Evolutionary conservation across 2,329 filamentous ascomycete species (phyloP).

Genomic region (Diaporthe capsici): DNA sequence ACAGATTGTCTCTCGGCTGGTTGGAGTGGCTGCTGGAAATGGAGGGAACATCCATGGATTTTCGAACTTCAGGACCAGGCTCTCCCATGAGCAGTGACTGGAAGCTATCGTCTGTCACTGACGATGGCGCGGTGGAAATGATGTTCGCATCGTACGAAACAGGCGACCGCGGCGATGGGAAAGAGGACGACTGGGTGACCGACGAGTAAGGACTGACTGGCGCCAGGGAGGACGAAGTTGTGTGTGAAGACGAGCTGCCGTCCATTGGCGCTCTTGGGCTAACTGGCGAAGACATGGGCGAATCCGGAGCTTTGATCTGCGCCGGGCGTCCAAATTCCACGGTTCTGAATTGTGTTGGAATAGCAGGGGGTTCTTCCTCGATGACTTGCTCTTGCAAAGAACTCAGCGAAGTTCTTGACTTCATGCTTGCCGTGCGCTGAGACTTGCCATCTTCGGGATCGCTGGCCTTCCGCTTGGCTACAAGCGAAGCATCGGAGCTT

Average conservation of each 20-base stretch:
- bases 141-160: conserved; percentile 80
- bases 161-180: conserved; percentile 78
- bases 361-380: conserved; percentile 59
- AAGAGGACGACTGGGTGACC: conserved; percentile 71
- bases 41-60: conserved; percentile 80
- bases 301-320: conserved; percentile 37
- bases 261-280: conserved; percentile 44
- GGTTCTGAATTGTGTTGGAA: conserved; percentile 49
- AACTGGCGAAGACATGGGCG: conserved; percentile 41
- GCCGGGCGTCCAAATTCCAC: conserved; percentile 39
- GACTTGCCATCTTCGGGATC: conserved; percentile 59
- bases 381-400: conserved; percentile 68
- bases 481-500: conserved; percentile 41
- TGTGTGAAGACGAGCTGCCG: conserved; percentile 39
- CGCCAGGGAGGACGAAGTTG: conserved; percentile 55
- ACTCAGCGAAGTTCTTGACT: conserved; percentile 63
- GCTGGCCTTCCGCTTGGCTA: conserved; percentile 61
- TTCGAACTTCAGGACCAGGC: conserved; percentile 78
- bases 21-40: conserved; percentile 83
- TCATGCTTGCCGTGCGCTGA: conserved; percentile 56
- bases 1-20: conserved; percentile 78
- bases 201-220: conserved; percentile 77
- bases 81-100: conserved; percentile 81
- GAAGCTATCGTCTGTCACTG: conserved; percentile 79
- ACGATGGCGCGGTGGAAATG: conserved; percentile 82